Evolutionary conservation across 2,329 filamentous ascomycete genomes (phyloP), one percentile per base, ranked within the genome.

Genomic region (Fusarium sp.): DNA sequence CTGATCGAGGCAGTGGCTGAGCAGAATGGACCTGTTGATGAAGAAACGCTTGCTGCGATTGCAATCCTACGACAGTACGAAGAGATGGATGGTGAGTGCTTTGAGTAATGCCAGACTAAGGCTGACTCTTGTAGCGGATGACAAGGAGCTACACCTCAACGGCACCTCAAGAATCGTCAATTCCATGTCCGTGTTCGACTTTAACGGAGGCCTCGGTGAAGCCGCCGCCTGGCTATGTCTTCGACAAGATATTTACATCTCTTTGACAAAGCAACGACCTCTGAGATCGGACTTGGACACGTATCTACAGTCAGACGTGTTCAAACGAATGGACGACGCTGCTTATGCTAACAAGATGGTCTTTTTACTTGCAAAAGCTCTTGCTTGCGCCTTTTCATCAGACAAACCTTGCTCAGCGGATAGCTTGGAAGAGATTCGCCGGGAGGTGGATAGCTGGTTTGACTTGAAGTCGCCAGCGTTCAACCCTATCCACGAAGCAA

Each of bases 131-230:
- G 20, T 11, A 69, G 67, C 67, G 23, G 67, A 69, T 23, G 67
- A 69, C 20, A 69, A 64, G 44, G 67, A 68, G 23, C 51, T 69
- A 10, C 67, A 69, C 9, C 58, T 69, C 4, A 66, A 62, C 4
- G 67, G 67, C 3, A 69, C 67, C 6, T 68, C 67, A n/a, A 56
- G 64, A 23, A 67, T 70, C 14, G 65, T 70, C 33, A 69, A 70
- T 25, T 69, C 66, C 18, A 69, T 69, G 66, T 69, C 68, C 4
- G 50, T 67, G 6, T 69, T 69, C 25, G 68, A 69, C 44, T 69
- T 69, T 44, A 69, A 67, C 10, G 66, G 66, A 4, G 68, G 68
- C 11, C 33, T 70, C 13, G 68, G 68, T 5, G 68, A 70, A 18
- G 68, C 68, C 8, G 68, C 68, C 16, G 66, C 66, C 7, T 70